A percentile compares a stretch with the other conserved stretches of the same genome.
phyloP scores from a whole-genome alignment of 2,329 filamentous ascomycete species.

The Nemania serpens region DNA sequence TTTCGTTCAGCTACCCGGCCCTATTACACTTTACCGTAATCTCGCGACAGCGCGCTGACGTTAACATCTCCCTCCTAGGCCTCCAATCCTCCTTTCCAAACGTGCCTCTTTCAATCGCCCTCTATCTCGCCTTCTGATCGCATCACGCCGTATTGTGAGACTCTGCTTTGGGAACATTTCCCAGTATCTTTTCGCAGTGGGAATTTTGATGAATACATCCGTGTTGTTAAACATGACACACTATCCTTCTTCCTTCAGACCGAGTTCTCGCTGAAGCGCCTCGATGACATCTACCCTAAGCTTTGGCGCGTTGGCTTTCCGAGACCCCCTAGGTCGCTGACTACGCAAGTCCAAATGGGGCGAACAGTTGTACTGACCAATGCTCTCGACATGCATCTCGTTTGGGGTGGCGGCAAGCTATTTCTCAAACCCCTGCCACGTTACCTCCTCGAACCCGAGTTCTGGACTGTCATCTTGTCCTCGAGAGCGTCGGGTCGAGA shows the following conservation, averaged over 20 bases:
- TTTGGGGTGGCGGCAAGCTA: neutral
- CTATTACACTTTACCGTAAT: neutral
- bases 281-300: neutral
- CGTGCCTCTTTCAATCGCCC: neutral
- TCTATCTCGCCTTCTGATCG: neutral
- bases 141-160: neutral
- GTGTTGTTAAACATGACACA: neutral
- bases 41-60: neutral
- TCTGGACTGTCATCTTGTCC: neutral
- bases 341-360: neutral
- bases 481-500: neutral
- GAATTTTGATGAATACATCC: neutral
- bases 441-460: slow-evolving; percentile 5
- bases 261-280: neutral
- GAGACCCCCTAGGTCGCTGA: neutral
- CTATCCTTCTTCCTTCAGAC: neutral
- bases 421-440: slow-evolving; percentile 9
- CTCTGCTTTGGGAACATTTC: neutral
- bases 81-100: neutral
- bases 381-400: slow-evolving; percentile 6
- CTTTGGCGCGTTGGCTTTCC: neutral
- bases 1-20: neutral
- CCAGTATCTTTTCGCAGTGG: neutral
- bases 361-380: neutral
- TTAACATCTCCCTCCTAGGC: neutral